phyloP scores from a whole-genome alignment of 2,329 filamentous ascomycete genomes.

The Pezicula carpinea region DNA sequence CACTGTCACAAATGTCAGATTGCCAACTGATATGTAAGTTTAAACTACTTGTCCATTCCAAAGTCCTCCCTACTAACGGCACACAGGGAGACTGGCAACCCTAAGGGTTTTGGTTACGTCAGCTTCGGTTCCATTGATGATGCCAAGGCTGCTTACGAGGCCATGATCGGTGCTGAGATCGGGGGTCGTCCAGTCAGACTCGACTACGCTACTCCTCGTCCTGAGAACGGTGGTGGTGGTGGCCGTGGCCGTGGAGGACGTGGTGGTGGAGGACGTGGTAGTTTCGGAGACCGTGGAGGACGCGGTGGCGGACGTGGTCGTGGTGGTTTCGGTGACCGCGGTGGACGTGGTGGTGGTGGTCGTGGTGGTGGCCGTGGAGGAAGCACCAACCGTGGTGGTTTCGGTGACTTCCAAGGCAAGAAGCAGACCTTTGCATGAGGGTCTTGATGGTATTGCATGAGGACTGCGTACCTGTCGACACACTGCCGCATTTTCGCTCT shows the following conservation, averaged over 20 bases:
- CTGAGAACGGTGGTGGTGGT: slow-evolving; percentile 41
- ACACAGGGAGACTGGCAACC: slow-evolving; percentile 53
- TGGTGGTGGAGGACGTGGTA: slow-evolving; percentile 33
- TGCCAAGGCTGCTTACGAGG: slow-evolving; percentile 57
- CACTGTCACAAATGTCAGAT: slow-evolving; percentile 59
- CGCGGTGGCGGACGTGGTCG: slow-evolving; percentile 32
- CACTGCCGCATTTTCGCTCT: slow-evolving; percentile 21
- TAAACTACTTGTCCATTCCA: neutral
- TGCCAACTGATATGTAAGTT: slow-evolving; percentile 59
- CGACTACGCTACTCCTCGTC: slow-evolving; percentile 61
- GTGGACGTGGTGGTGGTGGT: slow-evolving; percentile 42
- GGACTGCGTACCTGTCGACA: slow-evolving; percentile 19
- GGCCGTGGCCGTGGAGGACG: slow-evolving; percentile 35
- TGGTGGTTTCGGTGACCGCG: slow-evolving; percentile 29
- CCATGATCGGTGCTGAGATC: slow-evolving; percentile 59
- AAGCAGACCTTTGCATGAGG: slow-evolving; percentile 38
- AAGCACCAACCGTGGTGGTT: slow-evolving; percentile 48
- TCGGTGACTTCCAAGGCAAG: slow-evolving; percentile 53
- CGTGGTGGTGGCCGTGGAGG: slow-evolving; percentile 33
- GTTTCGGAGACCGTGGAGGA: slow-evolving; percentile 34
- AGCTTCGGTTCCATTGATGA: slow-evolving; percentile 64
- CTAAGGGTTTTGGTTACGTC: slow-evolving; percentile 73
- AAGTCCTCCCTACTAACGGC: slow-evolving; percentile 21
- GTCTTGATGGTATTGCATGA: slow-evolving; percentile 7
- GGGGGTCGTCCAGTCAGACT: slow-evolving; percentile 62